Evolutionary conservation across 2,329 filamentous ascomycete genomes (phyloP).

Genomic region (Alternaria gansuensis): DNA sequence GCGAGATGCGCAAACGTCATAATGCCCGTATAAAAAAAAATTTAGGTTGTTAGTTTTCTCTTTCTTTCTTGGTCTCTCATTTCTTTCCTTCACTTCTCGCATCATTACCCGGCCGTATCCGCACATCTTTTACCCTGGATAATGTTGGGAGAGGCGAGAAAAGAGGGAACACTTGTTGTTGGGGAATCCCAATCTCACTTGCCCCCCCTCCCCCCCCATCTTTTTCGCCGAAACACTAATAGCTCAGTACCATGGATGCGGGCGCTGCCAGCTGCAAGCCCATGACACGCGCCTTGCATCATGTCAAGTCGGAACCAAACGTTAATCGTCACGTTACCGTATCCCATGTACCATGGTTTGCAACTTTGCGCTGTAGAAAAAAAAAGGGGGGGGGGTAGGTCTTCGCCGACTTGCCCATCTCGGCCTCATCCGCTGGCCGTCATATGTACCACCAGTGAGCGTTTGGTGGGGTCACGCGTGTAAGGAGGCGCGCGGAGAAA

Average conservation of each 20-base stretch:
- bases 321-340: slow-evolving; percentile 6
- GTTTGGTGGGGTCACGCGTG: not conserved
- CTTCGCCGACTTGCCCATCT: slow-evolving; percentile 6
- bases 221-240: slow-evolving; percentile 11
- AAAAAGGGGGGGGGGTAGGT: slow-evolving; percentile 1
- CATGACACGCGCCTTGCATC: slow-evolving; percentile 21
- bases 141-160: slow-evolving; percentile 4
- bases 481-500: not conserved
- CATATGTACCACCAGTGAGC: not conserved
- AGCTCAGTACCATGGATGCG: slow-evolving; percentile 12
- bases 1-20: slow-evolving; percentile 11
- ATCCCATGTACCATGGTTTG: slow-evolving; percentile 18
- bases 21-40: not conserved
- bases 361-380: not conserved
- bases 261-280: not conserved
- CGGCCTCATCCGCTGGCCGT: not conserved
- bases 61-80: not conserved
- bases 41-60: too few relatives aligned
- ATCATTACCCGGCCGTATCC: slow-evolving; percentile 3
- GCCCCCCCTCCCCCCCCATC: not conserved
- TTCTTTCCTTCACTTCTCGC: not conserved
- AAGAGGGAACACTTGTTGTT: not conserved
- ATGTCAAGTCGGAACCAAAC: slow-evolving; percentile 18
- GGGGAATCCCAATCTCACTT: not conserved
- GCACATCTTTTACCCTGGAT: not conserved